Evolutionary conservation across 768 basidiomycete genomes (phyloP), one percentile per base, ranked within the genome.

Genomic region (Lactarius quietus): DNA sequence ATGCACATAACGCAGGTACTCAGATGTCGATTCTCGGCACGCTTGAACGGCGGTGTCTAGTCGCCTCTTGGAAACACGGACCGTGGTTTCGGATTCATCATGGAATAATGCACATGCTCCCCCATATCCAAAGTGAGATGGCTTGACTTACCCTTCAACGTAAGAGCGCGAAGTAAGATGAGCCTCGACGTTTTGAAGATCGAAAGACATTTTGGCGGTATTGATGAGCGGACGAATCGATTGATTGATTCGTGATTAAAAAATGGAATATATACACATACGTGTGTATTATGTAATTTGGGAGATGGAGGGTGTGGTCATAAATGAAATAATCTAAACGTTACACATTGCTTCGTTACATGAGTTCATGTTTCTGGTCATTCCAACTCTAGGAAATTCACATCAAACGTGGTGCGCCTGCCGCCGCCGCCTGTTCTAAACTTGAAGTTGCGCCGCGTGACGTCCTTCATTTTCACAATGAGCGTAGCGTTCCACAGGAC

Each of bases 61-160:
- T 86, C 90, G 86, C 89, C 85, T 86, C 89, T 93, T 87, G 85
- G 92, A 90, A 93, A 93, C 91, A 92, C 92, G 92, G 91, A 93
- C 92, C 92, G 92, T 90, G 90, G 89, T 89, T 75, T 79, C 43
- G 71, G 69, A 77, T 76, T 91, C 90, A 90, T 92, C 88, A 83
- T 71, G 73, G 68, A 65, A 62, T 65, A 59, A 29, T 67, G 70
- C 63, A 64, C 67, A 70, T 43, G 56, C 39, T 36, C 36, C 52
- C n/a, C 59, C n/a, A 17, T 23, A 59, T 20, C 29, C 17, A 7
- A 61, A 15, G 14, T 41, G 29, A 31, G 38, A 59, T 45, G 57
- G 65, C 61, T 6, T 7, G 39, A 83, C 91, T 84, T 63, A 95
- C 94, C 94, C 94, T 75, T 95, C 91, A 57, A 96, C 82, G 76